These are phyloP conservation scores for Botrytis paeoniae DNA, from an alignment of 2,329 filamentous ascomycete genomes.

Conservation along the genomic window DNA sequence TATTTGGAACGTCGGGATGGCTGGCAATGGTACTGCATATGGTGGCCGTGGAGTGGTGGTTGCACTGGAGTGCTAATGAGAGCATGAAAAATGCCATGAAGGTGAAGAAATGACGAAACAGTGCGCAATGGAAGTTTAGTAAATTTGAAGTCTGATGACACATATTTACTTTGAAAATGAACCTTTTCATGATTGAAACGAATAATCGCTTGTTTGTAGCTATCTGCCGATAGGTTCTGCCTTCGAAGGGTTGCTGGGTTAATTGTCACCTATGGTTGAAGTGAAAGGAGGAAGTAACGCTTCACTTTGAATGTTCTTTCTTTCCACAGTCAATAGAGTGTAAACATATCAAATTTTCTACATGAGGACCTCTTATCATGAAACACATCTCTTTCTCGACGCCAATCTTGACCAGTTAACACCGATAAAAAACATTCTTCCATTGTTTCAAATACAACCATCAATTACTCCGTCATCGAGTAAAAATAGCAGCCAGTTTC, in stretches of 20 bases:
- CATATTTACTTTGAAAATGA: no score
- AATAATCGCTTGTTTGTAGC: not conserved
- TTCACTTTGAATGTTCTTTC: not conserved
- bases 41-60: conserved; percentile 2
- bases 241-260: not conserved
- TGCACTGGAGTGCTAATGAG: not conserved
- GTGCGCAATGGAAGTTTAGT: not conserved
- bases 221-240: not conserved
- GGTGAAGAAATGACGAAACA: not conserved
- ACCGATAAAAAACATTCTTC: not conserved
- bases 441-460: not conserved
- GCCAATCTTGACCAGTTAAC: not conserved
- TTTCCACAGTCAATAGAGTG: not conserved
- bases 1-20: conserved; percentile 3
- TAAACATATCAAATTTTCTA: not conserved
- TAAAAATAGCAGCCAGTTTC: not conserved
- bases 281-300: not conserved
- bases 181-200: not conserved
- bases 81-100: not conserved
- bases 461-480: not conserved
- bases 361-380: not conserved
- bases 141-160: not conserved
- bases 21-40: not conserved
- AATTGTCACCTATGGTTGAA: not conserved
- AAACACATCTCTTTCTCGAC: not conserved